Evolutionary conservation across 192 early-diverging fungal species (phyloP).

Genomic region (Coemansia erecta): DNA sequence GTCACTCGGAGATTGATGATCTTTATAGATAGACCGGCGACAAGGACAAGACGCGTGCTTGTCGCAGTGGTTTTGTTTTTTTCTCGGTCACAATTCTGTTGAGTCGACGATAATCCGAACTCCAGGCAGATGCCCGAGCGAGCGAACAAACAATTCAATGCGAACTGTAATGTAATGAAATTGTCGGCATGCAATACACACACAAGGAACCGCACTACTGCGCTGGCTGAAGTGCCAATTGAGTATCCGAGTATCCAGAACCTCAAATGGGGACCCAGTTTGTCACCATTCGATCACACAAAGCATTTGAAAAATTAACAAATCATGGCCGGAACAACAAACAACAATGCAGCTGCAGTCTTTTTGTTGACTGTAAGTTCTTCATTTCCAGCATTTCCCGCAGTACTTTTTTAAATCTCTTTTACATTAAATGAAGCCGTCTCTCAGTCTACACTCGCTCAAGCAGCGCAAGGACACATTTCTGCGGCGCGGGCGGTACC

Average conservation of each 20-base stretch:
- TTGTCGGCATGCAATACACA: no score
- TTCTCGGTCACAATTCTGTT: no score
- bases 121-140: no score
- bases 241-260: neutral
- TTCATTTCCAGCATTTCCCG: neutral
- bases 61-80: no score
- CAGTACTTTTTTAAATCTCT: no score
- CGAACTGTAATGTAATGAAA: no score
- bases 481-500: conserved; percentile 40
- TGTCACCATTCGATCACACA: neutral
- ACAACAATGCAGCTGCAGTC: neutral
- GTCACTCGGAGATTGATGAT: neutral
- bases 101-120: no score
- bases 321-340: neutral
- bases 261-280: no score
- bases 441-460: conserved; percentile 14
- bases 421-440: conserved; percentile 24
- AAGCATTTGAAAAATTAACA: neutral
- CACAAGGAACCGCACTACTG: no score
- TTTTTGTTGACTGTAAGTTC: neutral
- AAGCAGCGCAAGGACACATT: conserved; percentile 50
- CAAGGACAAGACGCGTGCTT: neutral
- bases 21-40: neutral
- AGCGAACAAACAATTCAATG: no score
- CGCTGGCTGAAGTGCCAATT: neutral